Conservation (phyloP, 2,329 filamentous ascomycete species). For the Achaetomium macrosporum region DNA sequence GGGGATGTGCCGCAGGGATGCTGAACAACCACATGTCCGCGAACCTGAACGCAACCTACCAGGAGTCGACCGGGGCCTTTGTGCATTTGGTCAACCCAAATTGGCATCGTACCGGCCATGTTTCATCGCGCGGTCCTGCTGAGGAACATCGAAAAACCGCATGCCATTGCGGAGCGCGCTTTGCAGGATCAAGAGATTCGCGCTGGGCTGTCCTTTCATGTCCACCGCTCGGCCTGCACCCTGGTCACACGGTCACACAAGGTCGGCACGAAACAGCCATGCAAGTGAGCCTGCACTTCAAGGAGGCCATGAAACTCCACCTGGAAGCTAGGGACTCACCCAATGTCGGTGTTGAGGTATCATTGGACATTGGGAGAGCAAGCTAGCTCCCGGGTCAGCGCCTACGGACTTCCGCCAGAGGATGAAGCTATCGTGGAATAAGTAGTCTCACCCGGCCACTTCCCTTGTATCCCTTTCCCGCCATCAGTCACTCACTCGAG, state of each 20-base stretch:
- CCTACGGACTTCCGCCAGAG: not conserved
- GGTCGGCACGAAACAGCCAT: constrained; percentile 12
- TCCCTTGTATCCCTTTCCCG: constrained; percentile 4
- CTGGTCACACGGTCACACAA: not conserved
- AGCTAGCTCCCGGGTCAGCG: constrained; percentile 5
- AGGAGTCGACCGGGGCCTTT: no score
- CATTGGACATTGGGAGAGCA: not conserved
- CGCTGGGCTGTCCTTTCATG: constrained; percentile 5
- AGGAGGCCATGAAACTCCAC: constrained; percentile 14
- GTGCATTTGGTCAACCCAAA: no score
- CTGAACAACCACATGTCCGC: not conserved
- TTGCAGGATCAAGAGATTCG: not conserved
- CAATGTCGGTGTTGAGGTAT: not conserved
- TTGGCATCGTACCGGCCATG: no score
- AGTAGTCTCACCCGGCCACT: constrained; percentile 13
- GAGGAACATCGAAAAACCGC: not conserved
- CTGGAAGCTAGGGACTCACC: constrained; percentile 1
- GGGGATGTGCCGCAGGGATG: constrained; percentile 18
- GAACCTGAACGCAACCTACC: constrained; percentile 9
- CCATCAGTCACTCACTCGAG: constrained; percentile 4
- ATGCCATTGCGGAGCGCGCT: not conserved
- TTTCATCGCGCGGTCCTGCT: not conserved
- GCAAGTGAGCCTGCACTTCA: constrained; percentile 7
- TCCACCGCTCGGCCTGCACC: not conserved
- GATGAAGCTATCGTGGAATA: constrained; percentile 14